A percentile compares a stretch with the other conserved stretches of the same genome.
phyloP scores from a whole-genome alignment of 2,329 filamentous ascomycete genomes.

The Nigrospora oryzae region DNA sequence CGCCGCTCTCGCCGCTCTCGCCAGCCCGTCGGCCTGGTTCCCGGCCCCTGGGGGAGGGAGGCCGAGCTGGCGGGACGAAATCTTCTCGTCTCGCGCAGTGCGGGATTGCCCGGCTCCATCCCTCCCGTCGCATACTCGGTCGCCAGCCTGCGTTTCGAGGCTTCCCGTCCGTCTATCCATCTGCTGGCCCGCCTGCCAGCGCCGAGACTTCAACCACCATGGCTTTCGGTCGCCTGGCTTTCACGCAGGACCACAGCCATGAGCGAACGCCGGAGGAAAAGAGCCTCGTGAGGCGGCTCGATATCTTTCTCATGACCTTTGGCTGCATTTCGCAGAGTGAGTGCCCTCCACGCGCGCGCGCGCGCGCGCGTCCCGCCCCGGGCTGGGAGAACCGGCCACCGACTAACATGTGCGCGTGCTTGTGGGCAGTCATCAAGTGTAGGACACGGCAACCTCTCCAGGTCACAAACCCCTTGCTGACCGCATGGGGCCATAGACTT shows the following conservation, averaged over 20 bases:
- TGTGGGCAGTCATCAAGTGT: conserved; percentile 14
- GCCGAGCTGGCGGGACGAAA: too few relatives aligned
- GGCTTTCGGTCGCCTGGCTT: conserved; percentile 8
- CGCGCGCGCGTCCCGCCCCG: not conserved
- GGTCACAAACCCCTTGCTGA: too few relatives aligned
- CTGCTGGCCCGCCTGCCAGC: not conserved
- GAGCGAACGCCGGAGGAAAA: conserved; percentile 19
- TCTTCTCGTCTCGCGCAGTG: too few relatives aligned
- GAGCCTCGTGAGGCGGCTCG: conserved; percentile 21
- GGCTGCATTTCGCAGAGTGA: conserved; percentile 23
- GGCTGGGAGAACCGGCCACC: not conserved
- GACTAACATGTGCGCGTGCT: not conserved
- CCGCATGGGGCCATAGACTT: conserved; percentile 17
- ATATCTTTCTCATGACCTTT: conserved; percentile 25
- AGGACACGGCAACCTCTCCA: not conserved
- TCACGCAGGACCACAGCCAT: conserved; percentile 10
- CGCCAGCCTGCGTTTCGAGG: too few relatives aligned
- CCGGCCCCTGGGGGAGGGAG: too few relatives aligned
- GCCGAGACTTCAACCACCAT: not conserved
- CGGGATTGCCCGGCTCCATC: too few relatives aligned
- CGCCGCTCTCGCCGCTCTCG: too few relatives aligned
- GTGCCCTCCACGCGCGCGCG: not conserved
- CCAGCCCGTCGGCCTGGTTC: too few relatives aligned
- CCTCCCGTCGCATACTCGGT: too few relatives aligned
- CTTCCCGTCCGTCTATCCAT: not conserved